Evolutionary conservation across 2,329 filamentous ascomycete species (phyloP).

Genomic region (Eutypa lata): DNA sequence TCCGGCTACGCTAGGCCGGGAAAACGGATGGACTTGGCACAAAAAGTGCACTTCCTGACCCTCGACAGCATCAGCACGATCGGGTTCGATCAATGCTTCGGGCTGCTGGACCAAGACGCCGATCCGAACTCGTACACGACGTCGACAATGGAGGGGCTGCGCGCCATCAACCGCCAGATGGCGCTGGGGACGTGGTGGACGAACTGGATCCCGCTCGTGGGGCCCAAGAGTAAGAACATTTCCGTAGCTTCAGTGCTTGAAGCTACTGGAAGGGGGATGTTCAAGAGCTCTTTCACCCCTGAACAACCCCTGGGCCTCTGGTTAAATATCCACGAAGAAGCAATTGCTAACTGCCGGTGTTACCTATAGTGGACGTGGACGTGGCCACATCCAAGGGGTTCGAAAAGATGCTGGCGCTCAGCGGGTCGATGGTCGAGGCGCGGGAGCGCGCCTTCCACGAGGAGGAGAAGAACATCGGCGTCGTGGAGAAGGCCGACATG

Average conservation of each 20-base stretch:
- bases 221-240: neutral
- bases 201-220: constrained; percentile 12
- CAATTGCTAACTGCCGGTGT: no score
- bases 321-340: no score
- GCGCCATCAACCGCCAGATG: constrained; percentile 29
- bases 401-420: constrained; percentile 32
- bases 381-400: constrained; percentile 26
- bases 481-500: constrained; percentile 21
- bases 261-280: no score
- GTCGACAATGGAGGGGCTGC: constrained; percentile 3
- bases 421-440: constrained; percentile 8
- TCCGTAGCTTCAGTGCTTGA: no score
- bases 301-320: no score
- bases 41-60: constrained; percentile 47
- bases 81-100: constrained; percentile 47
- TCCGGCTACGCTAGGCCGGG: constrained; percentile 33
- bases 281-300: no score
- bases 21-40: constrained; percentile 41
- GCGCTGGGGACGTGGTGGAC: constrained; percentile 20
- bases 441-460: constrained; percentile 22
- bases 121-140: constrained; percentile 41
- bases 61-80: constrained; percentile 52
- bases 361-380: no score
- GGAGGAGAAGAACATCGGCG: constrained; percentile 1
- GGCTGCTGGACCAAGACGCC: constrained; percentile 41